Evolutionary conservation across 768 basidiomycete genomes (phyloP).

Genomic region (Omphalotus guepiniiformis): DNA sequence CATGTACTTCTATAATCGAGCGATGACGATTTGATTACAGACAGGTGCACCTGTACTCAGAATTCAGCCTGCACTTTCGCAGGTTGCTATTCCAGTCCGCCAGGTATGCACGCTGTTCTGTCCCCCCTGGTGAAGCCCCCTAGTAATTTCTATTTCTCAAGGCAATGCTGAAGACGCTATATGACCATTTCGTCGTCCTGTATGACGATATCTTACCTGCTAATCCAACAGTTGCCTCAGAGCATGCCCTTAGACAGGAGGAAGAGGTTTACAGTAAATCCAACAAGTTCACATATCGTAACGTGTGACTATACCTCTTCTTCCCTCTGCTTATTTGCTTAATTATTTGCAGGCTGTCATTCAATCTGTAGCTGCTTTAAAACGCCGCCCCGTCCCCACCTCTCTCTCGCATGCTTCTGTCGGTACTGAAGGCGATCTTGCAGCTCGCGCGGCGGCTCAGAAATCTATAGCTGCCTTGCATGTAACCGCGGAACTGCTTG

Average conservation of each 20-base stretch:
- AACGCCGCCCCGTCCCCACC: constrained; percentile 50
- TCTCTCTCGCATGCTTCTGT: constrained; percentile 64
- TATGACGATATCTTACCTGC: constrained; percentile 53
- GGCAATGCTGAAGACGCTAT: constrained; percentile 72
- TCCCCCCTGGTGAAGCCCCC: constrained; percentile 5
- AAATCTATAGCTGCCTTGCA: constrained; percentile 50
- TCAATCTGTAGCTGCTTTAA: constrained; percentile 45
- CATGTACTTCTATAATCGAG: neutral
- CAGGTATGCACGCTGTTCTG: constrained; percentile 43
- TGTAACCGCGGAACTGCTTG: constrained; percentile 49
- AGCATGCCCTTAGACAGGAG: constrained; percentile 82
- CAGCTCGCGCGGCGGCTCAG: constrained; percentile 48
- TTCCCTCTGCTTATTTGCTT: neutral
- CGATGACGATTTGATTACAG: constrained; percentile 23
- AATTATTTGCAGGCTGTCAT: constrained; percentile 40
- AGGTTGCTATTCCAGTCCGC: constrained; percentile 67
- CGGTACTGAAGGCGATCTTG: constrained; percentile 67
- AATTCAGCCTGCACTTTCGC: constrained; percentile 65
- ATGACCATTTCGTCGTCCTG: constrained; percentile 66
- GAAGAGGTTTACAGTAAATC: constrained; percentile 72
- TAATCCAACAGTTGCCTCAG: constrained; percentile 61
- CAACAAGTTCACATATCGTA: constrained; percentile 78
- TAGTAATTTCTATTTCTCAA: constrained; percentile 20
- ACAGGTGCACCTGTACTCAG: constrained; percentile 62
- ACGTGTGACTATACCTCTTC: constrained; percentile 41